phyloP scores from a whole-genome alignment of 495 filamentous ascomycete species.

The Melanomma pulvis-pyrius region DNA sequence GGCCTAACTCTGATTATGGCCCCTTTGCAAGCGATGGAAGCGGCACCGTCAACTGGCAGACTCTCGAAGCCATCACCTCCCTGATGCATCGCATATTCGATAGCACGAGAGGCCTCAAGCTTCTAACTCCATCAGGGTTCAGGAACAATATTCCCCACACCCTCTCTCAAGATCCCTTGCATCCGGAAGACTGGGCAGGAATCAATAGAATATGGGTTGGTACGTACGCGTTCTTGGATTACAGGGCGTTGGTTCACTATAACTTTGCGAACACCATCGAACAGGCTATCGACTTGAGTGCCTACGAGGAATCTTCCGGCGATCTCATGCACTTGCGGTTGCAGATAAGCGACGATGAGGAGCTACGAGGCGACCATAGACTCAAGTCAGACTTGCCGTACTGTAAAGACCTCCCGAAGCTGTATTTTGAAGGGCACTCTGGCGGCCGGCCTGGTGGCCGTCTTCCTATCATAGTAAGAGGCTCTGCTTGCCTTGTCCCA shows the following conservation, averaged over 20 bases:
- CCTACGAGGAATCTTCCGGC: slow-evolving; percentile 30
- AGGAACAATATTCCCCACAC: slow-evolving; percentile 9
- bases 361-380: slow-evolving; percentile 18
- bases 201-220: slow-evolving; percentile 25
- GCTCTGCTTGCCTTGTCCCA: slow-evolving; percentile 20
- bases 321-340: slow-evolving; percentile 32
- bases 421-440: slow-evolving; percentile 29
- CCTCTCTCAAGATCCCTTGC: background rate
- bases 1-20: slow-evolving; percentile 20
- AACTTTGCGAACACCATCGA: slow-evolving; percentile 30
- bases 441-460: slow-evolving; percentile 5
- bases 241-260: slow-evolving; percentile 30
- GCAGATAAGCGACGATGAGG: slow-evolving; percentile 11
- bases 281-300: slow-evolving; percentile 20
- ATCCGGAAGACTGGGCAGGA: slow-evolving; percentile 32
- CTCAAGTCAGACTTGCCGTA: slow-evolving; percentile 23
- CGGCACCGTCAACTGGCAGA: slow-evolving; percentile 30
- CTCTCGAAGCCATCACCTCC: slow-evolving; percentile 27
- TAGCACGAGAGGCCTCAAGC: background rate
- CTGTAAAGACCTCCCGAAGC: slow-evolving; percentile 29
- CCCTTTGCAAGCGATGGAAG: slow-evolving; percentile 25
- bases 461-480: slow-evolving; percentile 19
- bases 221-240: slow-evolving; percentile 35
- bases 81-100: slow-evolving; percentile 34
- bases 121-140: slow-evolving; percentile 13